These are phyloP conservation scores for Globisporangium lucens DNA, from an alignment of 352 stramenopile species.

Conservation along the genomic window DNA sequence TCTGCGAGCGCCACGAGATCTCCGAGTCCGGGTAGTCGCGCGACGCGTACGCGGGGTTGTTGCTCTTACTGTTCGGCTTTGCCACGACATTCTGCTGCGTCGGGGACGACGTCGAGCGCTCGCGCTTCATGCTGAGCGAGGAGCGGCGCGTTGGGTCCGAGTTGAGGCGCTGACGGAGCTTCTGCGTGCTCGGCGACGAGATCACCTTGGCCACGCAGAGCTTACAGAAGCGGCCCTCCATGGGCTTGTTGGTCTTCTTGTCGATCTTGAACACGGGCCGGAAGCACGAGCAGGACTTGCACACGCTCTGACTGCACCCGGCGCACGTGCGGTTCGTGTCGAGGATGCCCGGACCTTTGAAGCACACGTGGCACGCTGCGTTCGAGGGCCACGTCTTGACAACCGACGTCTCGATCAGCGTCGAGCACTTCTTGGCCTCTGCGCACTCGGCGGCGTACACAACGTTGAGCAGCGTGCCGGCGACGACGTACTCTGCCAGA, in stretches of 20 bases:
- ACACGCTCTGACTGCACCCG: conserved; percentile 37
- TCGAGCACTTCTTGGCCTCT: conserved; percentile 14
- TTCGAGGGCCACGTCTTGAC: conserved; percentile 26
- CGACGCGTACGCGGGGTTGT: background rate
- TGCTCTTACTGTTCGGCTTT: background rate
- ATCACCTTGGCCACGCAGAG: conserved; percentile 11
- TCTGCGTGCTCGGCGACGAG: conserved; percentile 7
- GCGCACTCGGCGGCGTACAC: conserved; percentile 17
- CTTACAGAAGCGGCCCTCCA: conserved; percentile 18
- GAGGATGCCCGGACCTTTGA: conserved; percentile 22
- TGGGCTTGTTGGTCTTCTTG: conserved; percentile 9
- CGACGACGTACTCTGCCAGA: conserved; percentile 18
- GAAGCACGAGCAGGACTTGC: conserved; percentile 29
- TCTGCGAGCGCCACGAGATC: conserved; percentile 13
- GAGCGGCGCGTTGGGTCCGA: conserved; percentile 12
- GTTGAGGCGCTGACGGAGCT: conserved; percentile 9
- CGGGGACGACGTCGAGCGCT: conserved; percentile 15
- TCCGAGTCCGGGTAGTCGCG: conserved; percentile 4
- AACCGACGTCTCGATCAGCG: conserved; percentile 11
- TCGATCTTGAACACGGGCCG: conserved; percentile 18
- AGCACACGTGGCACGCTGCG: conserved; percentile 29
- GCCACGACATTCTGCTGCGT: background rate
- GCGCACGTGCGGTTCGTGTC: conserved; percentile 23
- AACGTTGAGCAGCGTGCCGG: conserved; percentile 23
- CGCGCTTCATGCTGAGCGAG: conserved; percentile 9